Base-by-base conservation (phyloP, 2,329 filamentous ascomycete species). In the Microdochium trichocladiopsis region DNA sequence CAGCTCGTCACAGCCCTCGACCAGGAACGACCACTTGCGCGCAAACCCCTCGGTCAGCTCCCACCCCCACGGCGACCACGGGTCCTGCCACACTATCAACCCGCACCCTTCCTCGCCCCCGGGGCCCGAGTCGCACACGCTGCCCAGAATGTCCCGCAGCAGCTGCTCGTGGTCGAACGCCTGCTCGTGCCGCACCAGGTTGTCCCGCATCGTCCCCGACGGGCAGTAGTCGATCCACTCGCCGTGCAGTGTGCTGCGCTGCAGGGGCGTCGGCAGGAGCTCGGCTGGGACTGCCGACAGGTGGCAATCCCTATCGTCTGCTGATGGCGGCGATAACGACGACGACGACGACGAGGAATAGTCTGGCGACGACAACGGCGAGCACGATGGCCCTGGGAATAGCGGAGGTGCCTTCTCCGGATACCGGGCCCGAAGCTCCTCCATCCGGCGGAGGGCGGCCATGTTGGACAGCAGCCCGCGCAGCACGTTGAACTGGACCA, bases 401-500 rank as follows among this genome's bases (percentile, higher is more conserved):
- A 64, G 56, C 1, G 58, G 56, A 45, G 57, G 41, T 22, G 41
- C 57, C n/a, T 50, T 53, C 4, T 50, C 36, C 52, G 55, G 57
- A 24, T 53, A 45, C 2, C 53, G 51, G 12, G 54, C 49, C 21
- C 55, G 50, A 25, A 57, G 53, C n/a, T 51, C 52, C 2, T 60
- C 50, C 41, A 63, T 53, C 3, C 25, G 52, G 9, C 60, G 58
- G 3, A 71, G 57, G 12, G 65, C 61, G 45, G 55, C 50, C 23
- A 65, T 61, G 51, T 70, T 71, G n/a, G 60, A 59, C 5, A 63
- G 52, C 9, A 67, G 59, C 2, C 65, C 69, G 33, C 69, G 64
- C 25, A 69, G 59, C 22, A 71, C 63, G 47, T 72, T 71, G 58
- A 68, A 70, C 28, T 69, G 66, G 11, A 71, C 57, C 9, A 71